phyloP scores from a whole-genome alignment of 345 rosid genomes.

The Citrus reticulata region DNA sequence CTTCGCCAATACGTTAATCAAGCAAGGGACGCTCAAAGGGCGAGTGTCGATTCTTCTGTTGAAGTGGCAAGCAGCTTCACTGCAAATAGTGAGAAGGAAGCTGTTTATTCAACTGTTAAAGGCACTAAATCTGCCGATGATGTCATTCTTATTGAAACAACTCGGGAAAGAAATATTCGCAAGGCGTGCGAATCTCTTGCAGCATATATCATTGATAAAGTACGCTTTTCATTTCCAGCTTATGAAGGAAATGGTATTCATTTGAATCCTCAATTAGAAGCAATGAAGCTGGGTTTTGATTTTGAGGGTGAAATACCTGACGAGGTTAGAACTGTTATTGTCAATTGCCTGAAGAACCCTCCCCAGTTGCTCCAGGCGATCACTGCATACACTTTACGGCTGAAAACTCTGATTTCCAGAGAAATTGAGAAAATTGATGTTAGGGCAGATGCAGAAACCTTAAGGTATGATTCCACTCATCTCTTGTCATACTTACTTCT shows the following conservation, averaged over 20 bases:
- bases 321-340: conserved; percentile 60
- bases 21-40: conserved; percentile 80
- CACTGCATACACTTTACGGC: conserved; percentile 57
- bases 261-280: conserved; percentile 68
- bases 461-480: conserved; percentile 39
- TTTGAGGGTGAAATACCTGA: conserved; percentile 77
- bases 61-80: conserved; percentile 51
- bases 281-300: conserved; percentile 74
- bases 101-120: conserved; percentile 88
- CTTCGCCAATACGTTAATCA: conserved; percentile 69
- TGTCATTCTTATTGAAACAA: conserved; percentile 81
- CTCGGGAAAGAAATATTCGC: conserved; percentile 67
- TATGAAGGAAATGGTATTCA: conserved; percentile 90
- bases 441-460: conserved; percentile 87
- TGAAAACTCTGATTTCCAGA: conserved; percentile 63
- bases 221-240: conserved; percentile 76
- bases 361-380: conserved; percentile 78
- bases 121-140: conserved; percentile 74
- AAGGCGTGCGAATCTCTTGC: conserved; percentile 89
- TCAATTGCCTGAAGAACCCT: conserved; percentile 68
- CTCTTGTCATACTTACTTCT: background rate
- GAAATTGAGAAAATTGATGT: conserved; percentile 87
- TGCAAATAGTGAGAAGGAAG: conserved; percentile 57
- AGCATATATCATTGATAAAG: conserved; percentile 56
- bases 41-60: conserved; percentile 45